Conservation (phyloP, 148 eudicot species). For the Camellia sinensis region DNA sequence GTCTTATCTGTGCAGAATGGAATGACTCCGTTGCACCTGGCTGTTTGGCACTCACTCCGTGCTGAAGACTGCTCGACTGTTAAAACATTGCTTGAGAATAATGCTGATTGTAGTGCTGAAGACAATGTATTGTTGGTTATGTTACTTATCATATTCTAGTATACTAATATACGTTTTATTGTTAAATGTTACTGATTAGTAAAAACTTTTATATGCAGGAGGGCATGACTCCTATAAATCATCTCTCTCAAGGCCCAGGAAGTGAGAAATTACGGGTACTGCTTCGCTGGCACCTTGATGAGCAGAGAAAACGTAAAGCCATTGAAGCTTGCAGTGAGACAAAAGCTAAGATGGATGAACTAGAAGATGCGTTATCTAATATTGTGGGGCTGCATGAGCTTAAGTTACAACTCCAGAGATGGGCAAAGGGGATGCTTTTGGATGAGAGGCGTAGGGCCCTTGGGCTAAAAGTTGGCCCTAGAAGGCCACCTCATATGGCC, state of each 20-base stretch:
- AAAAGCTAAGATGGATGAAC: constrained; percentile 92
- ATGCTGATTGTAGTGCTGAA: constrained; percentile 89
- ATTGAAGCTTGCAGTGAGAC: constrained; percentile 91
- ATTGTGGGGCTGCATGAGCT: constrained; percentile 84
- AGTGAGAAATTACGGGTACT: constrained; percentile 68
- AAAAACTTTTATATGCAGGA: constrained; percentile 50
- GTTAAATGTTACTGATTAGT: constrained; percentile 5
- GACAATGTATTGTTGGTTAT: constrained; percentile 50
- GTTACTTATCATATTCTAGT: too few relatives aligned
- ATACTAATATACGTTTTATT: neutral
- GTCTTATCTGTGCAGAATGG: constrained; percentile 69
- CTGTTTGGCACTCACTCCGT: constrained; percentile 88
- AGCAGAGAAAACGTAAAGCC: constrained; percentile 79
- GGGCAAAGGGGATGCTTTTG: constrained; percentile 99
- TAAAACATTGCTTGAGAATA: constrained; percentile 73
- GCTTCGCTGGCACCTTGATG: constrained; percentile 57
- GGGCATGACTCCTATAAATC: constrained; percentile 79
- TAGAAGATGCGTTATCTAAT: constrained; percentile 65
- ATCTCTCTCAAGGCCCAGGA: constrained; percentile 81
- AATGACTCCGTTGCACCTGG: constrained; percentile 97
- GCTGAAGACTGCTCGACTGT: constrained; percentile 76
- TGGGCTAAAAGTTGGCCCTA: constrained; percentile 82
- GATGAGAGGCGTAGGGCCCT: constrained; percentile 98
- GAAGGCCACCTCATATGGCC: constrained; percentile 99
- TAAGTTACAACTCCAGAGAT: constrained; percentile 79